Conservation (phyloP, 495 filamentous ascomycete species). For the Podospora sp. region DNA sequence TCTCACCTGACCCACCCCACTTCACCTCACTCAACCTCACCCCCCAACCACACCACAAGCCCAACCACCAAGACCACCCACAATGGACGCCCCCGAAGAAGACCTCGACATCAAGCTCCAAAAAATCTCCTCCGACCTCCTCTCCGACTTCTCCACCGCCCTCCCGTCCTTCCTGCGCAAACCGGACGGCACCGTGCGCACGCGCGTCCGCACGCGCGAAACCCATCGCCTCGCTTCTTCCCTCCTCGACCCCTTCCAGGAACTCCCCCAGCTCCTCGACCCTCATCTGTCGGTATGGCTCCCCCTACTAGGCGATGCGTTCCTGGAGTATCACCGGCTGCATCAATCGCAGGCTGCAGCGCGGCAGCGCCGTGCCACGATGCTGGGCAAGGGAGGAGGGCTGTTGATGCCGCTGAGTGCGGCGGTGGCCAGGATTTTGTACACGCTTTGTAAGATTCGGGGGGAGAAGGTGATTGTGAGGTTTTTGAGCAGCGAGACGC, state of each 20-base stretch:
- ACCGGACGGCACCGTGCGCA: conserved; percentile 39
- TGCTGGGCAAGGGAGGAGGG: conserved; percentile 23
- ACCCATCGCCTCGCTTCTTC: conserved; percentile 47
- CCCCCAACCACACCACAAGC: neutral
- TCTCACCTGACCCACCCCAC: neutral
- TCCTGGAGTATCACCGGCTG: conserved; percentile 65
- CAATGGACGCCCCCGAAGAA: conserved; percentile 53
- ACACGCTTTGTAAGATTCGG: conserved; percentile 91
- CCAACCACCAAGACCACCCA: conserved; percentile 11
- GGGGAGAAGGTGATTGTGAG: conserved; percentile 89
- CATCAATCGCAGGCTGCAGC: neutral
- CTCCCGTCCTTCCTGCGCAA: conserved; percentile 56
- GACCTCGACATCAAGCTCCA: conserved; percentile 76
- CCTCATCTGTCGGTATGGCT: conserved; percentile 76
- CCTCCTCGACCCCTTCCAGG: conserved; percentile 90
- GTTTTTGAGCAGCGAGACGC: conserved; percentile 87
- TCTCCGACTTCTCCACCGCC: conserved; percentile 63
- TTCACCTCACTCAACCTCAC: neutral
- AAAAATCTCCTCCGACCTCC: conserved; percentile 66
- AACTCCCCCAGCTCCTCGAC: conserved; percentile 95
- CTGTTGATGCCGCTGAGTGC: conserved; percentile 62
- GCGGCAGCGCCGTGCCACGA: conserved; percentile 21
- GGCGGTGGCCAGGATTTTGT: conserved; percentile 77
- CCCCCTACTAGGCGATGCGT: conserved; percentile 70
- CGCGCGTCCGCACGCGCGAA: conserved; percentile 48